These are phyloP conservation scores for Penicillium psychrosexuale DNA, from an alignment of 2,329 filamentous ascomycete species.

Conservation along the genomic window DNA sequence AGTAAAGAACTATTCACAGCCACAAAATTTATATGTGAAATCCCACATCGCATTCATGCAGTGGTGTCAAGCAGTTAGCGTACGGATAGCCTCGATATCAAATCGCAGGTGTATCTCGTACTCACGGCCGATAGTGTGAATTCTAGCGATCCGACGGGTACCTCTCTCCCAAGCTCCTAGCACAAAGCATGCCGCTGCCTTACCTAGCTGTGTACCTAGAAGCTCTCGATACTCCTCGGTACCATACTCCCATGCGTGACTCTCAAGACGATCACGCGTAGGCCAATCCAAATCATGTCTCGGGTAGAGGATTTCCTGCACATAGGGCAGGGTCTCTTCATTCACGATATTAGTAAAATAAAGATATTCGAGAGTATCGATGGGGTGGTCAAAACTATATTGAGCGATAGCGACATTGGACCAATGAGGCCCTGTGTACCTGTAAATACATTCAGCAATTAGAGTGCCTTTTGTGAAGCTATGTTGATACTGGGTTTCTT, in stretches of 20 bases:
- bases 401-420: neutral
- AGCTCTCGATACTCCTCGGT: neutral
- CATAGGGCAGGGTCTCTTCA: neutral
- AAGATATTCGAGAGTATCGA: neutral
- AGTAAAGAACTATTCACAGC: too few relatives aligned
- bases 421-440: neutral
- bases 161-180: constrained; percentile 1
- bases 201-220: neutral
- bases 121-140: neutral
- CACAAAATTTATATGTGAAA: too few relatives aligned
- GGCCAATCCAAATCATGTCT: neutral
- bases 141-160: neutral
- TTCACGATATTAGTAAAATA: neutral
- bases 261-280: fast-evolving
- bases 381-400: constrained; percentile 1
- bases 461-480: neutral
- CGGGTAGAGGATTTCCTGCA: neutral
- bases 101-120: neutral
- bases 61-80: neutral
- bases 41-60: too few relatives aligned
- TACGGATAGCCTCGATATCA: neutral
- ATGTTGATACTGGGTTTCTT: neutral
- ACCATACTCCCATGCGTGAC: neutral
- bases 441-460: neutral
- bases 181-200: neutral